Conservation (phyloP, 495 filamentous ascomycete genomes). For the Talaromyces stipitatus region DNA sequence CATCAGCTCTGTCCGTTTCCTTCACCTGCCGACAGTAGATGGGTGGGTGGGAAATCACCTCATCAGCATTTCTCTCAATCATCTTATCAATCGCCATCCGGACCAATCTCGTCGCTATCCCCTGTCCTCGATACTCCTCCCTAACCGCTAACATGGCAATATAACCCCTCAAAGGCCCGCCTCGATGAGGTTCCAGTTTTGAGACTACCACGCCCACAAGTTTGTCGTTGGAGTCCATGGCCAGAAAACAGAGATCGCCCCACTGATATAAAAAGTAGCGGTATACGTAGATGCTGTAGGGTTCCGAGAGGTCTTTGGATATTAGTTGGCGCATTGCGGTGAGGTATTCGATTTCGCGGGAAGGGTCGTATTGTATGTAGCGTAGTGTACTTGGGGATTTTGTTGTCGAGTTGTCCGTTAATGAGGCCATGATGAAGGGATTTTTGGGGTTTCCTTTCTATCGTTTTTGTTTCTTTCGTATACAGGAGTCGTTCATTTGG, state of each 20-base stretch:
- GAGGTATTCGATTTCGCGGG: conserved; percentile 73
- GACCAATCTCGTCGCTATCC: conserved; percentile 89
- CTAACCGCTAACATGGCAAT: conserved; percentile 96
- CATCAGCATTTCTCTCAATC: conserved; percentile 75
- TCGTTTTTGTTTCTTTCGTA: background rate
- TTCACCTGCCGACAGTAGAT: background rate
- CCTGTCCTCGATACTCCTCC: conserved; percentile 66
- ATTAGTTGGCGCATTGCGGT: conserved; percentile 87
- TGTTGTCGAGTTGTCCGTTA: background rate
- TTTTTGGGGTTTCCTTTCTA: background rate
- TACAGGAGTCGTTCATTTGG: background rate
- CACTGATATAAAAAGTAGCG: conserved; percentile 98
- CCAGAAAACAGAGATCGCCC: conserved; percentile 92
- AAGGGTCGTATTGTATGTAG: conserved; percentile 78
- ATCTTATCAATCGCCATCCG: conserved; percentile 89
- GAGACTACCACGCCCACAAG: conserved; percentile 90
- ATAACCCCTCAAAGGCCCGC: conserved; percentile 81
- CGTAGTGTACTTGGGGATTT: conserved; percentile 40
- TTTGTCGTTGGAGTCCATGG: conserved; percentile 47
- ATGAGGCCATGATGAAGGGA: background rate
- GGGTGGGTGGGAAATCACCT: conserved; percentile 42
- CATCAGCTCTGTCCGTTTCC: background rate
- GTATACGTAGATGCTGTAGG: conserved; percentile 99
- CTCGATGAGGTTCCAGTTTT: conserved; percentile 84
- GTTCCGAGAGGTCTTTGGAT: conserved; percentile 94